Evolutionary conservation across 768 basidiomycete genomes (phyloP).

Genomic region (Tulasnella sp.): DNA sequence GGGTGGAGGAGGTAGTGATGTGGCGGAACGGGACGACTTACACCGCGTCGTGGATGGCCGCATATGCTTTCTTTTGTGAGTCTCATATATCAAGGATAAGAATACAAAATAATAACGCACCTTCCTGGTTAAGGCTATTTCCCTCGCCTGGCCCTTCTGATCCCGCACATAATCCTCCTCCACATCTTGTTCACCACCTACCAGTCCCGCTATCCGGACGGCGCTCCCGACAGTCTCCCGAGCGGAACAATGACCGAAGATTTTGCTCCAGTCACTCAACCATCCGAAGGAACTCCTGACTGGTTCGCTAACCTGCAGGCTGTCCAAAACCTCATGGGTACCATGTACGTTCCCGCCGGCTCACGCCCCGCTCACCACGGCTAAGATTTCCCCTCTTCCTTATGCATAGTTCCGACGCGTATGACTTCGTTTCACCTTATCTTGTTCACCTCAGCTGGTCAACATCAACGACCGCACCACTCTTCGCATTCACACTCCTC

Average conservation of each 20-base stretch:
- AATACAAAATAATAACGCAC: not conserved
- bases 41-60: conserved; percentile 70
- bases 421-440: conserved; percentile 54
- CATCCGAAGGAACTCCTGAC: conserved; percentile 63
- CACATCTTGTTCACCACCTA: conserved; percentile 64
- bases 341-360: conserved; percentile 51
- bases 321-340: conserved; percentile 89
- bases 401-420: conserved; percentile 54
- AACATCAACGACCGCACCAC: conserved; percentile 52
- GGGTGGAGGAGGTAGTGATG: conserved; percentile 76
- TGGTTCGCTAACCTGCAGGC: conserved; percentile 87
- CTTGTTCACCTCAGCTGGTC: conserved; percentile 50
- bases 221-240: not conserved
- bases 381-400: conserved; percentile 44
- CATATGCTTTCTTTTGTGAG: conserved; percentile 77
- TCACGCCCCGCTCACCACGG: conserved; percentile 3
- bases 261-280: conserved; percentile 29
- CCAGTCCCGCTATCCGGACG: conserved; percentile 42
- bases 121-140: conserved; percentile 56
- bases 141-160: conserved; percentile 63
- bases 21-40: conserved; percentile 76
- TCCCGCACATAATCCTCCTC: conserved; percentile 64
- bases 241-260: not conserved
- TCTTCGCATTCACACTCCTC: conserved; percentile 50
- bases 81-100: conserved; percentile 22